phyloP scores from a whole-genome alignment of 345 rosid genomes.

The Cochlearia excelsa region DNA sequence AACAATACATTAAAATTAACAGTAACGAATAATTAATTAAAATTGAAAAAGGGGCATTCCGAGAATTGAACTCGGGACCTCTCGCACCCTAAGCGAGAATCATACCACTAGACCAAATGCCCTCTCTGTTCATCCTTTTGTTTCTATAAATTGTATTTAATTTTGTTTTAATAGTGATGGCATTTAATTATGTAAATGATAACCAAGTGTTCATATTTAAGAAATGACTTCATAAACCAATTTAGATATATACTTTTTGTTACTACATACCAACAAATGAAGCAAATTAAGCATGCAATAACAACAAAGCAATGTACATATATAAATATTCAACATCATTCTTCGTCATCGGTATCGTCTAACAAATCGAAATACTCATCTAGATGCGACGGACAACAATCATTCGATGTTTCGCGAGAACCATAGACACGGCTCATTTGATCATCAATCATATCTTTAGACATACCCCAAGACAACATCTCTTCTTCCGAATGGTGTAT shows the following conservation, averaged over 20 bases:
- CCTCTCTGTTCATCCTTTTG: constrained; percentile 20
- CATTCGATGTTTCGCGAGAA: constrained; percentile 48
- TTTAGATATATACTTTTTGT: too few relatives aligned
- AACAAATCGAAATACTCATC: constrained; percentile 54
- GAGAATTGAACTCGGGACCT: constrained; percentile 83
- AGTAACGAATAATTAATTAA: too few relatives aligned
- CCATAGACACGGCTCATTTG: constrained; percentile 67
- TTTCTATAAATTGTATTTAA: too few relatives aligned
- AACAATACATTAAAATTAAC: too few relatives aligned
- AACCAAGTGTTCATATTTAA: too few relatives aligned
- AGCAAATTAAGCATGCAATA: too few relatives aligned
- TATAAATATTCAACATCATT: constrained; percentile 1
- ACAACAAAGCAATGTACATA: neutral
- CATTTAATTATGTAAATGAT: too few relatives aligned
- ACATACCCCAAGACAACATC: constrained; percentile 68
- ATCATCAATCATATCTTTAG: constrained; percentile 70
- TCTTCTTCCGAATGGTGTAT: constrained; percentile 39
- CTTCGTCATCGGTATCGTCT: constrained; percentile 38
- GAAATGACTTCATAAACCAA: too few relatives aligned
- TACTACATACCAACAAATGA: too few relatives aligned
- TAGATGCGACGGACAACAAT: constrained; percentile 58
- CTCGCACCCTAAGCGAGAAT: constrained; percentile 93
- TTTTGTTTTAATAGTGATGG: too few relatives aligned
- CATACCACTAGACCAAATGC: constrained; percentile 91
- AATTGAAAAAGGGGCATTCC: constrained; percentile 42